These are phyloP conservation scores for Puccinia polysora DNA, from an alignment of 1,284 basidiomycete species.

Conservation along the genomic window DNA sequence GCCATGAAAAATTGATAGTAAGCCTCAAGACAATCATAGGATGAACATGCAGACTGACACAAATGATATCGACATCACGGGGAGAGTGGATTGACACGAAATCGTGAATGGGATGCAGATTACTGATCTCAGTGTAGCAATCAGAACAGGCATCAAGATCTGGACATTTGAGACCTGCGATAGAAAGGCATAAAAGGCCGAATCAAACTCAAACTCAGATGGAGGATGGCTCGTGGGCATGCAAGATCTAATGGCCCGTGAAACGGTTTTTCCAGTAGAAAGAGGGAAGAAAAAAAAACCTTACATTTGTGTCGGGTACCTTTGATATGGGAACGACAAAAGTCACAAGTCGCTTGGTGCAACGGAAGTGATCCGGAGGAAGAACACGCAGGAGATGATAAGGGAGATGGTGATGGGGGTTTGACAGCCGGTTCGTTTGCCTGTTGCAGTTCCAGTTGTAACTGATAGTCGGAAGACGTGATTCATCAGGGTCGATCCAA, in stretches of 20 bases:
- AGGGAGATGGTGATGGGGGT: constrained; percentile 6
- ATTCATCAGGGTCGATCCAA: too few species aligned
- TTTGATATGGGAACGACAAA: constrained; percentile 38
- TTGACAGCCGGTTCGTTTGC: constrained; percentile 10
- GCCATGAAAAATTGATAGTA: neutral
- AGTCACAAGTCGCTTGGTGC: constrained; percentile 37
- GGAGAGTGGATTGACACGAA: constrained; percentile 24
- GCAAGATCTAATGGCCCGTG: neutral
- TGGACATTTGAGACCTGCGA: constrained; percentile 39
- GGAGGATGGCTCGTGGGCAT: neutral
- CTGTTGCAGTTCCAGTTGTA: constrained; percentile 33
- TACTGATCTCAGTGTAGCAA: constrained; percentile 16
- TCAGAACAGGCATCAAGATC: constrained; percentile 32
- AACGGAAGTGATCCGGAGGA: constrained; percentile 16
- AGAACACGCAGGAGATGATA: too few species aligned
- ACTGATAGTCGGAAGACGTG: too few species aligned
- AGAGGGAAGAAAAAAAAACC: neutral
- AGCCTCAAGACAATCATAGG: neutral
- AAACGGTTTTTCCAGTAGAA: neutral
- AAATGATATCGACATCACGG: constrained; percentile 11
- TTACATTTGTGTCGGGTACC: constrained; percentile 38
- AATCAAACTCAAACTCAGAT: neutral
- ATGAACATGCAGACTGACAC: constrained; percentile 2
- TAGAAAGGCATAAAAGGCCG: too few species aligned
- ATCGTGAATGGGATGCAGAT: constrained; percentile 36